Conservation (phyloP, 177 flowering plant genomes). For the Vitis hybrid region DNA sequence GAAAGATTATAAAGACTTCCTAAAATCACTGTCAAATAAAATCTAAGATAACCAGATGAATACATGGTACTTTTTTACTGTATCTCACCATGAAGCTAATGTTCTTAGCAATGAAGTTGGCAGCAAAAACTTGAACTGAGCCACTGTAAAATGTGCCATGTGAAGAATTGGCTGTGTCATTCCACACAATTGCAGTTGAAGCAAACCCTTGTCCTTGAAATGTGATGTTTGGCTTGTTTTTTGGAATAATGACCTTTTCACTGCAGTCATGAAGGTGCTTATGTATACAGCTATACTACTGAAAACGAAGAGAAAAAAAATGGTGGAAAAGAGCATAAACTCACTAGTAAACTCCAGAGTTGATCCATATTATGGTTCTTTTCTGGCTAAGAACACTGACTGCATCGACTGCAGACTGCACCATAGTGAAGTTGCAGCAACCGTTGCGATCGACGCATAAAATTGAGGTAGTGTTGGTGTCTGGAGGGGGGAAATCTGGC, state of each 20-base stretch:
- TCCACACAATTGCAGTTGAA: slow-evolving; percentile 84
- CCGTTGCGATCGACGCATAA: slow-evolving; percentile 82
- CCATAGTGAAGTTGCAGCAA: slow-evolving; percentile 85
- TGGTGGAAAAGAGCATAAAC: slow-evolving; percentile 11
- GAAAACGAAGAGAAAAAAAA: background rate
- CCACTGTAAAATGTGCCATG: slow-evolving; percentile 82
- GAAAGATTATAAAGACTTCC: no score
- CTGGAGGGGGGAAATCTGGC: slow-evolving; percentile 52
- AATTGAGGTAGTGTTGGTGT: slow-evolving; percentile 52
- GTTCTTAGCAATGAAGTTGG: slow-evolving; percentile 86
- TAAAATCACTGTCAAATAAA: no score
- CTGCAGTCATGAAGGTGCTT: slow-evolving; percentile 23
- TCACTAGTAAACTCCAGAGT: slow-evolving; percentile 75
- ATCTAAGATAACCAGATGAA: no score
- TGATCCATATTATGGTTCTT: slow-evolving; percentile 82
- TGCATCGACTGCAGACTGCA: slow-evolving; percentile 81
- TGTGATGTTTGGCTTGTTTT: slow-evolving; percentile 70
- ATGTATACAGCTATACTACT: background rate
- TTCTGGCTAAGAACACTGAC: slow-evolving; percentile 47
- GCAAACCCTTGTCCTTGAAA: slow-evolving; percentile 90
- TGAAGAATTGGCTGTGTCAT: slow-evolving; percentile 79
- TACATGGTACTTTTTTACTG: background rate
- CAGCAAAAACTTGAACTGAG: slow-evolving; percentile 70
- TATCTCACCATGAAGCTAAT: slow-evolving; percentile 89
- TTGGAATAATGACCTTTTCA: slow-evolving; percentile 76